Conservation (phyloP, 768 basidiomycete species). For the Podaxis sp. region DNA sequence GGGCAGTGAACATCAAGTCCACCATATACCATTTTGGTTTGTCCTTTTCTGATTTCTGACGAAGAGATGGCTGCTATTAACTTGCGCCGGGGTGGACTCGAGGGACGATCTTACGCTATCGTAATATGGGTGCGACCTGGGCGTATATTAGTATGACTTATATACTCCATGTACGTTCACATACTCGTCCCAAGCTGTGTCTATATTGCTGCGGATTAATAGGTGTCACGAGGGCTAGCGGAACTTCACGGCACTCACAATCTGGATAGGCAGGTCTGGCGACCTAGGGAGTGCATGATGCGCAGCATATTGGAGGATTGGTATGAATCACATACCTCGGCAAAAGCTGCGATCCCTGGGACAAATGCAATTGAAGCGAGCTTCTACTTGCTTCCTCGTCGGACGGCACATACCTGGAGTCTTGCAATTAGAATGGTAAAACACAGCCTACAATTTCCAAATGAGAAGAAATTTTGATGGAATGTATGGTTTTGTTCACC, state of each 20-base stretch:
- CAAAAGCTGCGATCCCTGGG: slow-evolving; percentile 77
- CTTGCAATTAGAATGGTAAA: slow-evolving; percentile 89
- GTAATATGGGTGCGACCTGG: slow-evolving; percentile 73
- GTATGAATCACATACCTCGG: slow-evolving; percentile 49
- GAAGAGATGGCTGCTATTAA: neutral
- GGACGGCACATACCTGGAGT: slow-evolving; percentile 53
- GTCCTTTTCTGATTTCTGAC: slow-evolving; percentile 72
- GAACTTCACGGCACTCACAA: slow-evolving; percentile 45
- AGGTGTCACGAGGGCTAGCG: neutral
- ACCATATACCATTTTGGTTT: slow-evolving; percentile 95
- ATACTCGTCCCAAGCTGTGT: slow-evolving; percentile 88
- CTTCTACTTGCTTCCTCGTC: neutral
- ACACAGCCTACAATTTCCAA: slow-evolving; percentile 53
- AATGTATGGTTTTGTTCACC: slow-evolving; percentile 33
- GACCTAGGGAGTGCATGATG: slow-evolving; percentile 43
- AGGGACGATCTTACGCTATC: slow-evolving; percentile 50
- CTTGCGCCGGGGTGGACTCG: neutral
- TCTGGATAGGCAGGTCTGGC: slow-evolving; percentile 88
- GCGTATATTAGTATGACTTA: slow-evolving; percentile 5
- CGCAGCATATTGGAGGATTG: slow-evolving; percentile 7
- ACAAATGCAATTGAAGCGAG: neutral
- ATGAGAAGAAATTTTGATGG: neutral
- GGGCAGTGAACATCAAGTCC: slow-evolving; percentile 64
- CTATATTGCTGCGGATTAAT: slow-evolving; percentile 34
- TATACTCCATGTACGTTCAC: slow-evolving; percentile 21